Evolutionary conservation across 2,329 filamentous ascomycete genomes (phyloP).

Genomic region (Alternaria metachromatica): DNA sequence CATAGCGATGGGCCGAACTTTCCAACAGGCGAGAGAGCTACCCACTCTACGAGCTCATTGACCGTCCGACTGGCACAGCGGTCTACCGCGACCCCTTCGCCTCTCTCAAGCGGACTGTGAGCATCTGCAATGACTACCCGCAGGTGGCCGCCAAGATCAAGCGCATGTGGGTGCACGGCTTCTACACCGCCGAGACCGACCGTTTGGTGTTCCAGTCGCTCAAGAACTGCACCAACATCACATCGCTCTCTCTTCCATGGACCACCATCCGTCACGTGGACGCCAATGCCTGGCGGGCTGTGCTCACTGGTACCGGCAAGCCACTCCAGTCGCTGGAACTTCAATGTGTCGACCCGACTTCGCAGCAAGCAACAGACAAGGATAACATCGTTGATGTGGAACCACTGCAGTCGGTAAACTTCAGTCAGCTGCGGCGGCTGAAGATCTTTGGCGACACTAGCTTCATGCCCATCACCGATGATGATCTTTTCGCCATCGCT

Average conservation of each 20-base stretch:
- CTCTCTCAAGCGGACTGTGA: conserved; percentile 56
- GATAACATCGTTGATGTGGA: conserved; percentile 52
- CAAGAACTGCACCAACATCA: conserved; percentile 55
- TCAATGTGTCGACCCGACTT: conserved; percentile 57
- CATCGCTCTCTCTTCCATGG: conserved; percentile 60
- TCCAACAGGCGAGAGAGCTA: conserved; percentile 54
- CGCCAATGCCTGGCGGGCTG: conserved; percentile 55
- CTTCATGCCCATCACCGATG: conserved; percentile 59
- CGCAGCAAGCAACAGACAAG: conserved; percentile 51
- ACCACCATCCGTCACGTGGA: conserved; percentile 59
- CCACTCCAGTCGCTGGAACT: conserved; percentile 60
- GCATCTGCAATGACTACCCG: conserved; percentile 55
- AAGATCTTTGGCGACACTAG: conserved; percentile 63
- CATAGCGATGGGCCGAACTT: conserved; percentile 60
- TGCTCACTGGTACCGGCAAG: conserved; percentile 54
- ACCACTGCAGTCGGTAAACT: conserved; percentile 58
- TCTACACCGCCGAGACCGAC: conserved; percentile 60
- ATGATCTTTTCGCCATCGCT: conserved; percentile 58
- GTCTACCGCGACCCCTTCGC: conserved; percentile 62
- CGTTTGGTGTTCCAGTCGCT: conserved; percentile 58
- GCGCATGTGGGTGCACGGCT: conserved; percentile 63
- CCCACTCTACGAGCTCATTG: conserved; percentile 57
- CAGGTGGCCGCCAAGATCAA: conserved; percentile 57
- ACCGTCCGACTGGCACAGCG: conserved; percentile 53
- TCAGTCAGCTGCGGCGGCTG: conserved; percentile 57